Base-by-base conservation (phyloP, 495 filamentous ascomycete species). In the Tuber microsphaerosporum region DNA sequence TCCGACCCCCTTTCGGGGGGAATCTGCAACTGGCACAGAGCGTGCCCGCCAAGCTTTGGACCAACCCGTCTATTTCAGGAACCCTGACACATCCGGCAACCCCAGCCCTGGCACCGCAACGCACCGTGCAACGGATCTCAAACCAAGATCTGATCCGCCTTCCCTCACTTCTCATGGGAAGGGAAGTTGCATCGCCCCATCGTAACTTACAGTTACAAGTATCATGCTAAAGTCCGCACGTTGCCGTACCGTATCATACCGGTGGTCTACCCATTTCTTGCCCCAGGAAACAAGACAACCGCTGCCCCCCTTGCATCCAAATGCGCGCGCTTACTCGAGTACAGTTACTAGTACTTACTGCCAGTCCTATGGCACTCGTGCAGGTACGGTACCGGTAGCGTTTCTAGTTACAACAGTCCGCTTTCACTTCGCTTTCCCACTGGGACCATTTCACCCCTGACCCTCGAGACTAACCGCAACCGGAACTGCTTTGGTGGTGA, bases 261-360 rank as follows among this genome's bases (percentile, higher is more conserved):
- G n/a, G n/a, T n/a, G n/a, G n/a, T n/a, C 34, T 37, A 37, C 22
- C 5, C 5, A 20, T 56, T 7, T 48, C 46, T 8, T 19, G 8
- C 46, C 46, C 46, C 20, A 20, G 46, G 8, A 51, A 51, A 51
- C 46, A 51, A 51, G 9, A 51, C 46, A 51, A n/a, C 20, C 9
- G 46, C 46, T 51, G 39, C 39, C 39, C 46, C 46, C 46, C 46
- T 51, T 51, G 7, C 19, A 51, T 61, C 51, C n/a, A 14, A 31
- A 31, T 61, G 51, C 51, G 51, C 51, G 51, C 51, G 51, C 51
- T 61, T 61, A 61, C n/a, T n/a, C n/a, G n/a, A n/a, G n/a, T n/a
- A n/a, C n/a, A n/a, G n/a, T n/a, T n/a, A n/a, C n/a, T 22, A 51
- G 46, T 7, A 48, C 46, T 48, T 6, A 48, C 19, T 48, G 46